Base-by-base conservation (phyloP, 345 rosid genomes). In the Moricandia moricandioides region DNA sequence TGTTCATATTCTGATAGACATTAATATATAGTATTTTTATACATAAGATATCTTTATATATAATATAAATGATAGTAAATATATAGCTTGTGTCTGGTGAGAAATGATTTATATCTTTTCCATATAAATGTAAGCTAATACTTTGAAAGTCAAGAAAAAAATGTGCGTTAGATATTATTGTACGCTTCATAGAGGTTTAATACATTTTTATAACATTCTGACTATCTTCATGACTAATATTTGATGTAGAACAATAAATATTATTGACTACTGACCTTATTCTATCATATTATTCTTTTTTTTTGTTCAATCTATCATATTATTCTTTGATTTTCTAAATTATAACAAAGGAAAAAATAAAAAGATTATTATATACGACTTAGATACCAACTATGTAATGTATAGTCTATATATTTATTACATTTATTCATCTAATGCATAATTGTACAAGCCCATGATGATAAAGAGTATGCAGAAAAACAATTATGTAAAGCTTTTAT, bases 381-480 rank as follows among this genome's bases (percentile, higher is more conserved):
- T 37, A 39, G 65, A 70, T 59, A 39, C 57, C 55, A 69, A 39
- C 10, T 70, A 69, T 43, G 43, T 5, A 58, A 30, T 43, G 4
- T 40, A 47, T 37, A 1, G 52, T 69, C 0, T 14, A 27, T 40
- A 2, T 61, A 47, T 35, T 10, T 35, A 52, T 5, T n/a, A n/a
- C 52, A 21, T 21, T 21, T 2, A 21, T 21, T 21, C 24, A 21
- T 21, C 24, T 21, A 21, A 0, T 21, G 24, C 24, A 21, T 21
- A 63, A 10, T 57, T 31, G 16, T 34, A 30, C 37, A 66, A 59
- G 21, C 67, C 78, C 52, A 58, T 47, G n/a, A 65, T 49, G 62
- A 67, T 74, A 58, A 26, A 67, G 64, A 39, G 31, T 21, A 67
- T 14, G 73, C 40, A 33, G 29, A 67, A 58, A 58, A 43, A 43